Percentiles rank a stretch among this genome's conserved stretches.
Conservation (phyloP, 441 rosid species). For the Gossypium gossypioides region DNA sequence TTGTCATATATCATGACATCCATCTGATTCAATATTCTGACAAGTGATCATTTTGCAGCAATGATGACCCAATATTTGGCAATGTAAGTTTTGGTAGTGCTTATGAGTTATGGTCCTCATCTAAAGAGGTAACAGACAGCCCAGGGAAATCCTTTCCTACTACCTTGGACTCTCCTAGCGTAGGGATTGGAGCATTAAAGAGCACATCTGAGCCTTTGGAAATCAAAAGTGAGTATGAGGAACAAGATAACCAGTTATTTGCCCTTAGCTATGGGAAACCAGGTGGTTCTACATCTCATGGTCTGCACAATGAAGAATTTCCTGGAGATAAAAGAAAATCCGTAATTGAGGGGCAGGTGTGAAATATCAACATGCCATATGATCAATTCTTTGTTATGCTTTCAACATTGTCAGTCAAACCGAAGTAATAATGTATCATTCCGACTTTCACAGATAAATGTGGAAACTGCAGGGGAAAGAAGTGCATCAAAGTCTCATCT, state of each 20-base stretch:
- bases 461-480: constrained; percentile 22
- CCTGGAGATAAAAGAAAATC: constrained; percentile 30
- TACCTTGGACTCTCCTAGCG: constrained; percentile 38
- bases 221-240: constrained; percentile 43
- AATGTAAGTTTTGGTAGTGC: constrained; percentile 50
- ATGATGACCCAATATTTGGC: constrained; percentile 78
- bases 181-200: constrained; percentile 36
- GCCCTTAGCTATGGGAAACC: constrained; percentile 28
- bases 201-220: constrained; percentile 30
- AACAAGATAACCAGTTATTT: constrained; percentile 38
- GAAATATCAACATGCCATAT: constrained; percentile 8
- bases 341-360: constrained; percentile 48
- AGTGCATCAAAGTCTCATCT: constrained; percentile 19
- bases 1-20: constrained; percentile 15
- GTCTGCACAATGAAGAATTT: constrained; percentile 31
- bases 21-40: constrained; percentile 70
- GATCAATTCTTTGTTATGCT: constrained; percentile 1
- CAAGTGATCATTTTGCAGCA: constrained; percentile 95
- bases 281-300: constrained; percentile 35
- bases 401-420: constrained; percentile 7
- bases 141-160: constrained; percentile 43
- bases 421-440: background rate
- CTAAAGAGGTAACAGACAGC: constrained; percentile 48
- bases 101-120: constrained; percentile 74
- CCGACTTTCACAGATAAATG: constrained; percentile 30